Base-by-base conservation (phyloP, 2,329 filamentous ascomycete species). In the Talaromyces islandicus region DNA sequence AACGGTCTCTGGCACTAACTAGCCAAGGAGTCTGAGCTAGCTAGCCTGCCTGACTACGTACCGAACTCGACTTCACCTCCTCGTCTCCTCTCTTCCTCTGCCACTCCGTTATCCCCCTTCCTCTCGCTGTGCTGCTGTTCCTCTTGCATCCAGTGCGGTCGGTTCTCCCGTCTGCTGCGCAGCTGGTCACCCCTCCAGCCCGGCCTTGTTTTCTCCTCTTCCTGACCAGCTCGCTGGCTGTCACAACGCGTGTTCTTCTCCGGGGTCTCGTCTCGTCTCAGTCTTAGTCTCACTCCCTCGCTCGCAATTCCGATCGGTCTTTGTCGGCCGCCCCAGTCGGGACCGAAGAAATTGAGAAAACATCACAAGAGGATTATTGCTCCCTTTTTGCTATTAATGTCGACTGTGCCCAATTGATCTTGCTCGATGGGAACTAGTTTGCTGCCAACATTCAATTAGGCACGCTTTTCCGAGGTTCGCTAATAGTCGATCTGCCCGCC, bases 71-170 rank as follows among this genome's bases (percentile, higher is more conserved):
- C 55, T 52, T 53, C 59, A 53, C 55, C 41, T 30, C 21, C 50
- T 46, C 41, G 25, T 48, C 43, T 56, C 29, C 27, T 46, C 58
- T 59, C 29, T 56, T 60, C 54, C 56, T 54, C 41, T 57, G 55
- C 19, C 48, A 60, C 55, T 59, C 56, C 52, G 25, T 43, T 27
- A 27, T 27, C 58, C 46, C 56, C 43, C 43, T 43, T 55, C 35
- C 29, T 25, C 57, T 56, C 52, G 52, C 57, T 60, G 32, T 41
- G 35, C 57, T 48, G 43, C 55, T 30, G 60, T 43, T 60, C 62
- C 58, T 38, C 60, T 52, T 24, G 43, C n/a, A 56, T 50, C 54
- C 57, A 48, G 57, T 48, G 57, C 54, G 53, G 57, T 43, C 51
- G 52, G 50, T 54, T 43, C 35, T 52, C 43, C 57, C 54, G 58